Evolutionary conservation across 1,284 basidiomycete species (phyloP).

Genomic region (Irpex sp.): DNA sequence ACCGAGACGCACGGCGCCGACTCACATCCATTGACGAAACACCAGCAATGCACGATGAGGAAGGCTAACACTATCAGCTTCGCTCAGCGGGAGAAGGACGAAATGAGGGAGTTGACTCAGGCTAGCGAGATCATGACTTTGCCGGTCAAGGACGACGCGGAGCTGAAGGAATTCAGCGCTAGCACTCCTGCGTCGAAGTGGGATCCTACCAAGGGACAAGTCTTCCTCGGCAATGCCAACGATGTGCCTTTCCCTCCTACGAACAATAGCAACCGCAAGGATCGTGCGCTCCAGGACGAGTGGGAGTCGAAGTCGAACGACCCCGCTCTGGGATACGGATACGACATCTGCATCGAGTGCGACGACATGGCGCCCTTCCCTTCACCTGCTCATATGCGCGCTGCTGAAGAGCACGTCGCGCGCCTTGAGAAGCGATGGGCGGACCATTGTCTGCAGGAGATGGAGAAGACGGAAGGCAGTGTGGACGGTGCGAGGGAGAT

Average conservation of each 20-base stretch:
- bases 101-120: slow-evolving; percentile 85
- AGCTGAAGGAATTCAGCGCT: slow-evolving; percentile 16
- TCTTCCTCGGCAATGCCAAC: slow-evolving; percentile 75
- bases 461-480: slow-evolving; percentile 12
- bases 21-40: slow-evolving; percentile 23
- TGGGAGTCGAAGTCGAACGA: slow-evolving; percentile 60
- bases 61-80: slow-evolving; percentile 67
- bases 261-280: slow-evolving; percentile 23
- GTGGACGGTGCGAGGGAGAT: slow-evolving; percentile 24
- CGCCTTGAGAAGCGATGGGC: slow-evolving; percentile 62
- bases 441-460: slow-evolving; percentile 32
- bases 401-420: slow-evolving; percentile 68
- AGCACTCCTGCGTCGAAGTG: slow-evolving; percentile 41
- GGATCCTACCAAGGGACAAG: slow-evolving; percentile 56
- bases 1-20: slow-evolving; percentile 26
- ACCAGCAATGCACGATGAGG: slow-evolving; percentile 12
- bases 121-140: slow-evolving; percentile 75
- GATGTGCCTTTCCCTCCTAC: slow-evolving; percentile 59
- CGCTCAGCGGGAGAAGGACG: slow-evolving; percentile 78
- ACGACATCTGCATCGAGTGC: slow-evolving; percentile 84
- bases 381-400: slow-evolving; percentile 53
- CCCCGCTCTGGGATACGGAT: slow-evolving; percentile 58
- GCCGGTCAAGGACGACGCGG: slow-evolving; percentile 14
- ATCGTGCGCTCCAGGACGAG: slow-evolving; percentile 31
- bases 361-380: slow-evolving; percentile 76